Percentiles rank a stretch among this genome's conserved stretches.
These are phyloP conservation scores for Magnolia changhungtana DNA, from an alignment of 164 flowering plant species.

Conservation along the genomic window DNA sequence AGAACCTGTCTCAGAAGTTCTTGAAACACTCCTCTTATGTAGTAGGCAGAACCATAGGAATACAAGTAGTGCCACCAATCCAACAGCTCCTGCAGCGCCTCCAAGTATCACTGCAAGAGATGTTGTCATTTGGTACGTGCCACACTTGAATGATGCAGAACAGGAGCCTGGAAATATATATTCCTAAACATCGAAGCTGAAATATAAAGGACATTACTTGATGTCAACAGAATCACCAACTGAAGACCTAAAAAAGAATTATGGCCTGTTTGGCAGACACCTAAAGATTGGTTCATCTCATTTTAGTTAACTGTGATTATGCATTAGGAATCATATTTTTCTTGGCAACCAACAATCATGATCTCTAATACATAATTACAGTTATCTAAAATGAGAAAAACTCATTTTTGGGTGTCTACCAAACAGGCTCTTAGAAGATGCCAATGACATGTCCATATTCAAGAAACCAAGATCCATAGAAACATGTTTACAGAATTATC, in stretches of 20 bases:
- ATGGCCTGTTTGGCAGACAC: too few species aligned
- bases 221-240: neutral
- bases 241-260: neutral
- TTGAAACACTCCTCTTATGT: constrained; percentile 44
- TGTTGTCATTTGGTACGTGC: constrained; percentile 74
- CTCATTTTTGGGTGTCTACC: too few species aligned
- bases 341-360: too few species aligned
- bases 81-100: constrained; percentile 96
- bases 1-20: constrained; percentile 86
- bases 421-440: too few species aligned
- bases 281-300: too few species aligned
- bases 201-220: constrained; percentile 9
- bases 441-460: too few species aligned
- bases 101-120: constrained; percentile 86
- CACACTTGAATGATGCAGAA: constrained; percentile 36
- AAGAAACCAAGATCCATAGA: too few species aligned
- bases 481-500: too few species aligned
- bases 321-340: too few species aligned
- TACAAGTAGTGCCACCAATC: constrained; percentile 56
- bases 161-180: constrained; percentile 18
- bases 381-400: too few species aligned
- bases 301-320: too few species aligned
- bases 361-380: too few species aligned
- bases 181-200: constrained; percentile 41
- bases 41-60: constrained; percentile 58